Base-by-base conservation (phyloP, 2,329 filamentous ascomycete species). In the Cercospora beticola region DNA sequence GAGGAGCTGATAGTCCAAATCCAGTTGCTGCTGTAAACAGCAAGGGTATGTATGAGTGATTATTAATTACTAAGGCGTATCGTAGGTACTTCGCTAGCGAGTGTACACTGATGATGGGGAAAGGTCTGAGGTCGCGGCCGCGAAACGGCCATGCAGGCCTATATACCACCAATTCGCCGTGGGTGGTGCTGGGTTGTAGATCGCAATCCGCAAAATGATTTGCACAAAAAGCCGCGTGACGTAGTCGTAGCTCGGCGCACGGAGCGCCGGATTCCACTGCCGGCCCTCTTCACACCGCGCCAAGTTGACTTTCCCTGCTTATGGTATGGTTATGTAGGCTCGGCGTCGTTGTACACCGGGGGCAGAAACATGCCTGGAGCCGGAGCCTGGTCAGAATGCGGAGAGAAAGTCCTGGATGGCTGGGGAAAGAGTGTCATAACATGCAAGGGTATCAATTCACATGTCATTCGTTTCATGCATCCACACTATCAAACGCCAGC, bases 201-300 rank as follows among this genome's bases (percentile, higher is more conserved):
- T 59, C 56, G 56, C 56, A 59, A 59, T 57, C 49, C 21, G 23
- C 54, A 30, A 57, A 30, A 57, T 36, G 56, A 59, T 31, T 58
- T 59, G 56, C 56, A 36, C 28, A 12, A 59, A 21, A 59, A 59
- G 28, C 56, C 30, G 28, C 31, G 28, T 59, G 56, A 59, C 56
- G 56, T 59, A 59, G 56, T 6, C 16, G 18, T 2, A 21, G 56
- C 28, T 59, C 31, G 18, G 56, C 56, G 28, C 23, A 56, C 49
- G 49, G 49, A 56, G 49, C 49, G 49, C 49, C 49, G 49, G 49
- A 56, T 26, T 28, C 49, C 49, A 56, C 23, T 56, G 49, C 49
- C 49, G 23, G 23, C 23, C 23, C 16, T 28, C 49, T 56, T 56
- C 49, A 56, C 49, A 56, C 30, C 5, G 23, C 49, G 49, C 49